Conservation (phyloP, 1,139 yeast species). For the Taphrina wiesneri region DNA sequence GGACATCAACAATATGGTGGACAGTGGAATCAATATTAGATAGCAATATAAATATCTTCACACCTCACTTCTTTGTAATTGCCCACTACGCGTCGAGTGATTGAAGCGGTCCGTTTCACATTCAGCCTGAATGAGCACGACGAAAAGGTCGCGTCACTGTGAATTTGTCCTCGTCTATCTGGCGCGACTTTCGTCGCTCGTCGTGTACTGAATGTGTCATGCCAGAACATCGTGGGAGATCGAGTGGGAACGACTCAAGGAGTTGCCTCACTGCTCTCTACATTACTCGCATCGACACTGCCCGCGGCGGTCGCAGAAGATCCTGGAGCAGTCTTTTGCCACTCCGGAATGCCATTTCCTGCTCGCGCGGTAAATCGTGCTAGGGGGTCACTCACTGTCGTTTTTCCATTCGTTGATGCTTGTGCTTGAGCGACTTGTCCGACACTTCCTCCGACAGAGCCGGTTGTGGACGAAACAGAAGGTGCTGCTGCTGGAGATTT, state of each 20-base stretch:
- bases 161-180: no score
- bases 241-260: background rate
- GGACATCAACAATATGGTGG: slow-evolving; percentile 22
- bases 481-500: background rate
- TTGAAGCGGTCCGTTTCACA: no score
- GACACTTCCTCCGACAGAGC: slow-evolving; percentile 7
- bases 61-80: background rate
- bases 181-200: background rate
- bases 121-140: no score
- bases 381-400: slow-evolving; percentile 15
- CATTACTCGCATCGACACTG: slow-evolving; percentile 11
- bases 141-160: no score
- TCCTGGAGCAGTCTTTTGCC: slow-evolving; percentile 24
- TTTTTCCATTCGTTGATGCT: background rate
- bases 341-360: slow-evolving; percentile 27
- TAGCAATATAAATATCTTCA: background rate
- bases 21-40: slow-evolving; percentile 17
- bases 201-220: no score
- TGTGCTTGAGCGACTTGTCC: slow-evolving; percentile 1
- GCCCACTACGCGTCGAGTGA: no score
- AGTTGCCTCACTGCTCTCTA: background rate
- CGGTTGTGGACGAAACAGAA: background rate
- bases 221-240: background rate
- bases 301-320: slow-evolving; percentile 2
- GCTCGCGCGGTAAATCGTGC: slow-evolving; percentile 28